Conservation (phyloP, 177 flowering plant genomes). For the Vitis hybrid region DNA sequence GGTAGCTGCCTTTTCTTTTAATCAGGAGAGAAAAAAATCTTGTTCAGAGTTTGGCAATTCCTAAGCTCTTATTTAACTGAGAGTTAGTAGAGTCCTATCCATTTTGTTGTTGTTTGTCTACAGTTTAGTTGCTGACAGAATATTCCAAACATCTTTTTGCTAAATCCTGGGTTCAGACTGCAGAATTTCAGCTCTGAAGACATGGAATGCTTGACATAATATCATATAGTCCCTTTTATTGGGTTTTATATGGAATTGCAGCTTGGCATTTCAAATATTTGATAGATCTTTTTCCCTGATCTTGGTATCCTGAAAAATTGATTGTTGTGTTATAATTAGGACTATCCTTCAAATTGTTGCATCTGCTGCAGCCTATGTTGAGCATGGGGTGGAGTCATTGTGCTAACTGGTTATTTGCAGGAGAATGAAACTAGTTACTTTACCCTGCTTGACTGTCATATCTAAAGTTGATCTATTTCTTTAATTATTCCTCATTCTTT, state of each 20-base stretch:
- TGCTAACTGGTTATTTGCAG: too few species aligned
- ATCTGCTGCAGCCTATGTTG: too few species aligned
- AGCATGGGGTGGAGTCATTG: too few species aligned
- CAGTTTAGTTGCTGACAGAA: constrained; percentile 5
- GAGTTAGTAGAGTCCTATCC: constrained; percentile 12
- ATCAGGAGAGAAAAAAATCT: not conserved
- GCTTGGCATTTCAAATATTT: not conserved
- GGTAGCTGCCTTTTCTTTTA: not conserved
- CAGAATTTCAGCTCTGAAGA: not conserved
- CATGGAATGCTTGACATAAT: constrained; percentile 10
- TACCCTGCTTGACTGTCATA: too few species aligned
- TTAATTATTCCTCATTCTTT: too few species aligned
- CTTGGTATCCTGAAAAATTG: not conserved
- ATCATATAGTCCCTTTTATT: not conserved
- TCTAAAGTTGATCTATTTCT: too few species aligned
- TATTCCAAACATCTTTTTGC: constrained; percentile 7
- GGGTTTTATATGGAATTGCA: constrained; percentile 5
- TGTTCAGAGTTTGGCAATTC: constrained; percentile 6
- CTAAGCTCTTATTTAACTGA: constrained; percentile 13
- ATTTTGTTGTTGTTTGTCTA: constrained; percentile 15
- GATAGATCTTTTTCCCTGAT: not conserved
- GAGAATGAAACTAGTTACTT: too few species aligned
- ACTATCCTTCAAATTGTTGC: not conserved
- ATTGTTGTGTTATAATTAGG: not conserved
- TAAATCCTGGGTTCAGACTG: constrained; percentile 7